A percentile compares a stretch with the other conserved stretches of the same genome.
These are phyloP conservation scores for Teratosphaeriaceae sp. DNA, from an alignment of 2,329 filamentous ascomycete species.

Conservation along the genomic window DNA sequence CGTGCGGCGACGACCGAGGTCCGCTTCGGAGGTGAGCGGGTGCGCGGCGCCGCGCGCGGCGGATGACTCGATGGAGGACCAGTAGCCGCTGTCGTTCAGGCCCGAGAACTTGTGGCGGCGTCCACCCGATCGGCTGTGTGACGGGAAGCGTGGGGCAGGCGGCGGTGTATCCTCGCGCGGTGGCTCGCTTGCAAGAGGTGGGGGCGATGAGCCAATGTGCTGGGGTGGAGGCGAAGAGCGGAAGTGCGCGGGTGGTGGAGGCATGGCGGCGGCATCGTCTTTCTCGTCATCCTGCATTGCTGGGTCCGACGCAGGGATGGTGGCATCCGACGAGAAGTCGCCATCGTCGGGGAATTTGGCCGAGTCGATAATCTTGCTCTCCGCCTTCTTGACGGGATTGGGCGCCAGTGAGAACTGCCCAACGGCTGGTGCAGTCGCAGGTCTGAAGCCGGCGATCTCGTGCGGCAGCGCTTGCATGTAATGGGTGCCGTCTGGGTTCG, in stretches of 20 bases:
- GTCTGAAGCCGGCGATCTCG: conserved; percentile 25
- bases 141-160: conserved; percentile 53
- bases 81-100: conserved; percentile 93
- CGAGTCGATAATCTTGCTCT: conserved; percentile 41
- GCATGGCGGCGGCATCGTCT: conserved; percentile 31
- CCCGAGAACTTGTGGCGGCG: conserved; percentile 72
- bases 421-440: conserved; percentile 34
- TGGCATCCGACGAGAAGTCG: conserved; percentile 47
- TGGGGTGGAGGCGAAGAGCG: conserved; percentile 64
- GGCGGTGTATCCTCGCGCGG: conserved; percentile 68
- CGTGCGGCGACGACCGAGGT: conserved; percentile 11
- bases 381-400: conserved; percentile 23
- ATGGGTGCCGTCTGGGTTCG: conserved; percentile 46
- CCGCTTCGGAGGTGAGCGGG: conserved; percentile 65
- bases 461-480: conserved; percentile 25
- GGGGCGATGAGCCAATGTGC: conserved; percentile 85
- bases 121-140: conserved; percentile 57
- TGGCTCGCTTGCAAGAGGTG: conserved; percentile 66
- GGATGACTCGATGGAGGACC: conserved; percentile 91
- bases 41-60: conserved; percentile 58
- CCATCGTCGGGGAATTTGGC: conserved; percentile 45
- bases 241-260: conserved; percentile 41
- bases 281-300: conserved; percentile 43
- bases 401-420: conserved; percentile 30
- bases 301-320: conserved; percentile 46